Percentiles rank a stretch among this genome's conserved stretches.
These are phyloP conservation scores for Pythium periplocum DNA, from an alignment of 352 stramenopile genomes.

Conservation along the genomic window DNA sequence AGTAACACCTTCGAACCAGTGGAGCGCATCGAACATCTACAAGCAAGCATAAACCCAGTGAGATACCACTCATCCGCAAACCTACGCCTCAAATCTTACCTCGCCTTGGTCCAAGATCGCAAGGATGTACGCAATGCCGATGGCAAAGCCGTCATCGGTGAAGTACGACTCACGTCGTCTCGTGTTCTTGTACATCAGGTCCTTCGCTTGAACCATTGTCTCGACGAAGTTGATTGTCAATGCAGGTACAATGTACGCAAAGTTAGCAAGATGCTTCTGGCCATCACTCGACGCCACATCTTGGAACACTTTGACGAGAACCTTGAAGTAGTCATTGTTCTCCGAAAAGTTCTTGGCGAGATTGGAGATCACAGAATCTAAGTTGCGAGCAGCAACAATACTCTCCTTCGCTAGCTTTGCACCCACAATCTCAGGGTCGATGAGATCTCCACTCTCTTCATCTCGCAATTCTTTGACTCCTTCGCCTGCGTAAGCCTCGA, in stretches of 20 bases:
- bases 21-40: conserved; percentile 81
- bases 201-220: conserved; percentile 88
- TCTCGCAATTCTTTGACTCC: conserved; percentile 54
- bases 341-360: conserved; percentile 88
- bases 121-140: conserved; percentile 92
- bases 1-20: conserved; percentile 89
- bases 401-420: conserved; percentile 78
- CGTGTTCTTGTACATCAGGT: conserved; percentile 95
- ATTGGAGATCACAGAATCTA: conserved; percentile 84
- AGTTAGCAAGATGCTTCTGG: conserved; percentile 90
- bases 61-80: conserved; percentile 3
- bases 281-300: conserved; percentile 83
- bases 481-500: conserved; percentile 63
- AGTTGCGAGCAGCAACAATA: conserved; percentile 75
- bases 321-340: conserved; percentile 93
- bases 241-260: conserved; percentile 87
- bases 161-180: conserved; percentile 93
- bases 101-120: conserved; percentile 87
- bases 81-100: conserved; percentile 19
- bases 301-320: conserved; percentile 86
- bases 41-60: neutral
- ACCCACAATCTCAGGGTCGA: conserved; percentile 39
- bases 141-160: conserved; percentile 93
- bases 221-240: conserved; percentile 89
- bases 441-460: conserved; percentile 41